These are phyloP conservation scores for Aspergillus coremiiformis DNA, from an alignment of 495 filamentous ascomycete species.

Conservation along the genomic window DNA sequence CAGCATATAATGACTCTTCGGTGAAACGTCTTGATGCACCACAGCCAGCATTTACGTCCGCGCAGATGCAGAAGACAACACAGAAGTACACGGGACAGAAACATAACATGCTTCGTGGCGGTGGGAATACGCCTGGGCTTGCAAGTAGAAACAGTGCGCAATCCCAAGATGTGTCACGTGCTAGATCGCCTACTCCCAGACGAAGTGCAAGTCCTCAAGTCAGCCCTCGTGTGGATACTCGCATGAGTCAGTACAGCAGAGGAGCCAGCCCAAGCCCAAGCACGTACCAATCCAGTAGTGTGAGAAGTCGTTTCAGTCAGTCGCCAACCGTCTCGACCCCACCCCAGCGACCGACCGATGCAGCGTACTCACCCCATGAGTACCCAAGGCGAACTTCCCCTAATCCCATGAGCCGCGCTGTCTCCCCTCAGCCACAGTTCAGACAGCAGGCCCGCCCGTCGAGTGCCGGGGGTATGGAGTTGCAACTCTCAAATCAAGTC, in stretches of 20 bases:
- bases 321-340: constrained; percentile 27
- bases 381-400: constrained; percentile 39
- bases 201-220: constrained; percentile 49
- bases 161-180: constrained; percentile 36
- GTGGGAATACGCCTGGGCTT: constrained; percentile 25
- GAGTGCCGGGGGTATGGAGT: constrained; percentile 69
- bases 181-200: constrained; percentile 45
- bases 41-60: constrained; percentile 82
- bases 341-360: constrained; percentile 49
- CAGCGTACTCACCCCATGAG: constrained; percentile 45
- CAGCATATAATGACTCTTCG: constrained; percentile 69
- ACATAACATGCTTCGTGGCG: constrained; percentile 66
- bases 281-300: constrained; percentile 35
- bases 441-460: constrained; percentile 53
- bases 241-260: constrained; percentile 34
- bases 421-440: constrained; percentile 51
- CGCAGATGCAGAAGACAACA: constrained; percentile 88
- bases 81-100: constrained; percentile 79
- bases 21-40: constrained; percentile 80
- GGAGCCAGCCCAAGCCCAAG: constrained; percentile 31
- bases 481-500: constrained; percentile 59
- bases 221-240: constrained; percentile 30
- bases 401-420: constrained; percentile 39
- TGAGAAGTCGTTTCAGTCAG: constrained; percentile 34
- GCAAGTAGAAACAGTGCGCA: constrained; percentile 24